Conservation (phyloP, 371 early-diverging fungal species). For the Mycotypha africana region DNA sequence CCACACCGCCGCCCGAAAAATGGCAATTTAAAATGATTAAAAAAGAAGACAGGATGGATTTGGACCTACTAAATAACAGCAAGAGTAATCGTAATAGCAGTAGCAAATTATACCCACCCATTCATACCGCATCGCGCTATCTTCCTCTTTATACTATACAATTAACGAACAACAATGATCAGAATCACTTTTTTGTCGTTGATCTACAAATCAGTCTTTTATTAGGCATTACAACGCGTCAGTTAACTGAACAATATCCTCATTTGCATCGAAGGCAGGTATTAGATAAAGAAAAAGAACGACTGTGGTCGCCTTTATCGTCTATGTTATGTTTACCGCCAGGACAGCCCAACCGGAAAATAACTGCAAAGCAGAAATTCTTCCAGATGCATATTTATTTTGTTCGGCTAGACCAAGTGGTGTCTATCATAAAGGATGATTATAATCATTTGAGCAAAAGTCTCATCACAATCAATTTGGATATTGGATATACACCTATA, state of each 20-base stretch:
- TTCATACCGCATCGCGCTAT: conserved; percentile 25
- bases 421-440: conserved; percentile 55
- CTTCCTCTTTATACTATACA: conserved; percentile 67
- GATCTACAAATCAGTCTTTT: conserved; percentile 64
- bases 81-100: no score
- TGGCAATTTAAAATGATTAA: conserved; percentile 36
- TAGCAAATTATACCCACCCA: conserved; percentile 11
- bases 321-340: conserved; percentile 48
- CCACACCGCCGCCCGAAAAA: conserved; percentile 43
- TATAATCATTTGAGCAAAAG: conserved; percentile 59
- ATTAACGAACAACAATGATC: no score
- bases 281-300: conserved; percentile 55
- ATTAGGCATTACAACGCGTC: conserved; percentile 42
- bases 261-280: conserved; percentile 48
- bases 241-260: conserved; percentile 54
- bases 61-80: background rate
- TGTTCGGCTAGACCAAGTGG: conserved; percentile 59
- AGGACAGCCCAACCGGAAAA: conserved; percentile 8
- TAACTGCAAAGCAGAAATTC: conserved; percentile 55
- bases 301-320: conserved; percentile 67
- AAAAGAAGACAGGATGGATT: conserved; percentile 22
- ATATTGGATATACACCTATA: conserved; percentile 9
- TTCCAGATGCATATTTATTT: conserved; percentile 53
- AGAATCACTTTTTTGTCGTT: conserved; percentile 46
- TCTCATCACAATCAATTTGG: conserved; percentile 65